Conservation (phyloP, 495 filamentous ascomycete genomes). For the Hypoxylon fuscum region DNA sequence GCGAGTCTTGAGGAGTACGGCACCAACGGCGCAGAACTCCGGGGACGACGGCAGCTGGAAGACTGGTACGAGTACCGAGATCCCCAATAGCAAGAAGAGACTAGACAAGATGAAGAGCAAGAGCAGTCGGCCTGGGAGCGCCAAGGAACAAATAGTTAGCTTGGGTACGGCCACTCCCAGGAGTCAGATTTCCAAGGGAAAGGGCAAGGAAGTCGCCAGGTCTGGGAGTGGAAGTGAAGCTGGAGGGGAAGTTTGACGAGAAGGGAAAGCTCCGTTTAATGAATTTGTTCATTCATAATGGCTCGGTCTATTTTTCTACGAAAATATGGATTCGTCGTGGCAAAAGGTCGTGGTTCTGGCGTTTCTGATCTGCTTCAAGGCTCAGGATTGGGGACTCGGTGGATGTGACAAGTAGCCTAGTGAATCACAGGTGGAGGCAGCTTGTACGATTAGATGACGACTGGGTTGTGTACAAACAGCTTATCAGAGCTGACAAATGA, state of each 20-base stretch:
- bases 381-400: background rate
- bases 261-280: conserved; percentile 46
- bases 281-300: background rate
- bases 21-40: conserved; percentile 53
- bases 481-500: conserved; percentile 9
- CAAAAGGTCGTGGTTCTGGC: conserved; percentile 24
- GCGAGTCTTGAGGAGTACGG: conserved; percentile 65
- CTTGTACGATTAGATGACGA: conserved; percentile 23
- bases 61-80: conserved; percentile 27
- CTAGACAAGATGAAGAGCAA: conserved; percentile 18
- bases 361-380: conserved; percentile 23
- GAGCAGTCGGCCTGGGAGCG: conserved; percentile 30
- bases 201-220: conserved; percentile 39
- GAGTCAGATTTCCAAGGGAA: conserved; percentile 37
- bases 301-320: background rate
- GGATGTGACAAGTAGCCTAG: no score
- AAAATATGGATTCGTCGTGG: background rate
- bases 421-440: no score
- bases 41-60: conserved; percentile 47
- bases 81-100: conserved; percentile 31
- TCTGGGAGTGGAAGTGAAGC: conserved; percentile 37
- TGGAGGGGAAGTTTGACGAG: no score
- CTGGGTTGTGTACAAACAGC: conserved; percentile 21
- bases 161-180: conserved; percentile 2
- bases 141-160: conserved; percentile 25